A percentile compares a stretch with the other conserved stretches of the same genome.
phyloP scores from a whole-genome alignment of 2,329 filamentous ascomycete species.

The Bipolaris zeicola region DNA sequence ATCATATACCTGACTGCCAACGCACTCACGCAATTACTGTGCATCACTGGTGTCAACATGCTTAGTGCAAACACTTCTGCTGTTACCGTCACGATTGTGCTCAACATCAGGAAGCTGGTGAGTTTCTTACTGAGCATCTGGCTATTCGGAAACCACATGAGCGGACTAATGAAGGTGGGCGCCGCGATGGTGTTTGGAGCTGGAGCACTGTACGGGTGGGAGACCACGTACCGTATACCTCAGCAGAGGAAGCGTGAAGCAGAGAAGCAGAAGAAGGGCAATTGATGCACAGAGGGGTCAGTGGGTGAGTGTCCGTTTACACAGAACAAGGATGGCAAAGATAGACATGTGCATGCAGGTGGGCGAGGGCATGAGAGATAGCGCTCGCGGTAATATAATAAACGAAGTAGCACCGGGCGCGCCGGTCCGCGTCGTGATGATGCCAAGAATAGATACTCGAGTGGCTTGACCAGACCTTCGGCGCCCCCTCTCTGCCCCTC shows the following conservation, averaged over 20 bases:
- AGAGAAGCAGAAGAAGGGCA: conserved; percentile 32
- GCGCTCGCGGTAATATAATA: not conserved
- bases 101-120: conserved; percentile 93
- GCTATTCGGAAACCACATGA: conserved; percentile 86
- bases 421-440: not conserved
- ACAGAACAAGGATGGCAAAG: not conserved
- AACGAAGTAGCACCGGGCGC: conserved; percentile 2
- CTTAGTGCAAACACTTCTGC: conserved; percentile 86
- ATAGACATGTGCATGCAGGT: not conserved
- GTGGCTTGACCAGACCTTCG: not conserved
- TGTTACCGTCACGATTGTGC: conserved; percentile 91
- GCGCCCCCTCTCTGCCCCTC: conserved; percentile 5
- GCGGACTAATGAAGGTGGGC: conserved; percentile 76
- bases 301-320: not conserved
- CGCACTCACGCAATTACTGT: conserved; percentile 89
- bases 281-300: conserved; percentile 18
- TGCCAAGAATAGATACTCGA: conserved; percentile 10
- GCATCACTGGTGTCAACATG: conserved; percentile 95
- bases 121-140: conserved; percentile 91
- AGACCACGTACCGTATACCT: conserved; percentile 58
- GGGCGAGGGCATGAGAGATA: not conserved
- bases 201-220: conserved; percentile 88
- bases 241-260: conserved; percentile 44
- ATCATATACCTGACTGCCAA: conserved; percentile 74
- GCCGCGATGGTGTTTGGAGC: conserved; percentile 86